These are phyloP conservation scores for Aspergillus felis DNA, from an alignment of 2,329 filamentous ascomycete genomes.

Conservation along the genomic window DNA sequence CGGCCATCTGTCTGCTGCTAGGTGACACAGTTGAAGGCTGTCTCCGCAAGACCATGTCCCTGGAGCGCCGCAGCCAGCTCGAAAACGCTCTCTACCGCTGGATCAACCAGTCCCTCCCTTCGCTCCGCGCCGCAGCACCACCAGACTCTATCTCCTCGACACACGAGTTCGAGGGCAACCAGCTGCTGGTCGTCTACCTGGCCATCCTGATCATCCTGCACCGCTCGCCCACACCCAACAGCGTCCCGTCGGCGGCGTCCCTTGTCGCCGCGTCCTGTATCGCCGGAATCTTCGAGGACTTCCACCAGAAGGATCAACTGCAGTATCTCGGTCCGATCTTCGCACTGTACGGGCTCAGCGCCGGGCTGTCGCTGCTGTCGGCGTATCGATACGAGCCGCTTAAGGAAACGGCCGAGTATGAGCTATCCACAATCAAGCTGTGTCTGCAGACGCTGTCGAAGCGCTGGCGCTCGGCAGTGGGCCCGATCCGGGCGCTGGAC, in stretches of 20 bases:
- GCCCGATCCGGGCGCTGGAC: constrained; percentile 15
- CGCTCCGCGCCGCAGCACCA: background rate
- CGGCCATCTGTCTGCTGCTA: constrained; percentile 37
- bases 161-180: constrained; percentile 31
- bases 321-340: constrained; percentile 39
- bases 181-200: constrained; percentile 38
- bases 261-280: constrained; percentile 41
- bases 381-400: constrained; percentile 34
- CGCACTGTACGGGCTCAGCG: constrained; percentile 40
- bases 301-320: constrained; percentile 40
- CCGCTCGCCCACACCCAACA: constrained; percentile 23
- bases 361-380: constrained; percentile 38
- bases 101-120: constrained; percentile 32
- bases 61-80: constrained; percentile 27
- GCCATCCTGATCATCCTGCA: constrained; percentile 38
- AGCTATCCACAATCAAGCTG: constrained; percentile 22
- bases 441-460: constrained; percentile 25
- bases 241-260: constrained; percentile 33
- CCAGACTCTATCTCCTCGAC: constrained; percentile 9
- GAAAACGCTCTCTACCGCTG: constrained; percentile 40
- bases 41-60: constrained; percentile 27
- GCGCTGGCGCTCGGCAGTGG: constrained; percentile 23
- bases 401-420: constrained; percentile 21
- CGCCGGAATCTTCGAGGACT: constrained; percentile 40
- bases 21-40: constrained; percentile 41